phyloP scores from a whole-genome alignment of 1,139 yeast genomes.

The Nakaseomyces nivariensis region DNA sequence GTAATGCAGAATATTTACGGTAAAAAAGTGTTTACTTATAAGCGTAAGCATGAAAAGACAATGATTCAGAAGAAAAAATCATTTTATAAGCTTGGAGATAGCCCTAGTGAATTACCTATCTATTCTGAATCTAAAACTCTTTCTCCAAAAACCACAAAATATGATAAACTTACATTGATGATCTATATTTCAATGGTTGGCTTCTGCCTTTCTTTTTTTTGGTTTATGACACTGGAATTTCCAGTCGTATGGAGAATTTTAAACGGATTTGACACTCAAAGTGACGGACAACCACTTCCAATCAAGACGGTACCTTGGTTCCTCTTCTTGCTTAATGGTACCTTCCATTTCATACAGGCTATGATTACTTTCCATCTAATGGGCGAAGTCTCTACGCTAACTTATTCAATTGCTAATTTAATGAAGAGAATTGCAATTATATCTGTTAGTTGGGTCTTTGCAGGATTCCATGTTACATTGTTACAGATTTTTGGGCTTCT shows the following conservation, averaged over 20 bases:
- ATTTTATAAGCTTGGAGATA: constrained; percentile 3
- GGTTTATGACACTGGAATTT: constrained; percentile 65
- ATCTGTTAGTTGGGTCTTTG: constrained; percentile 46
- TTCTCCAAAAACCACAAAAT: constrained; percentile 18
- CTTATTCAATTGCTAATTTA: constrained; percentile 86
- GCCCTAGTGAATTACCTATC: constrained; percentile 1
- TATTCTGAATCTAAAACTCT: constrained; percentile 2
- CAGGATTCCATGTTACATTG: constrained; percentile 15
- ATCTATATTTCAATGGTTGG: constrained; percentile 81
- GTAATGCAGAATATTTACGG: constrained; percentile 91
- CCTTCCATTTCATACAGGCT: constrained; percentile 80
- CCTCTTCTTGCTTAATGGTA: constrained; percentile 45
- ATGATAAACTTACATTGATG: constrained; percentile 80
- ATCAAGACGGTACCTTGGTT: constrained; percentile 30
- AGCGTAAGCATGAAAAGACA: constrained; percentile 13
- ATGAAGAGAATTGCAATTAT: constrained; percentile 84
- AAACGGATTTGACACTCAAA: constrained; percentile 5
- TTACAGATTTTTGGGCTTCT: constrained; percentile 22
- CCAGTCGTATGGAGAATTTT: constrained; percentile 22
- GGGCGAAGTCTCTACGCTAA: constrained; percentile 84
- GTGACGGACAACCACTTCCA: neutral
- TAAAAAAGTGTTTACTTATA: constrained; percentile 65
- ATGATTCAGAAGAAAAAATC: neutral
- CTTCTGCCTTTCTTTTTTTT: constrained; percentile 65
- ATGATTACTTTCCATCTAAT: constrained; percentile 81